Conservation (phyloP, 2,329 filamentous ascomycete species). For the Phialophora chinensis region DNA sequence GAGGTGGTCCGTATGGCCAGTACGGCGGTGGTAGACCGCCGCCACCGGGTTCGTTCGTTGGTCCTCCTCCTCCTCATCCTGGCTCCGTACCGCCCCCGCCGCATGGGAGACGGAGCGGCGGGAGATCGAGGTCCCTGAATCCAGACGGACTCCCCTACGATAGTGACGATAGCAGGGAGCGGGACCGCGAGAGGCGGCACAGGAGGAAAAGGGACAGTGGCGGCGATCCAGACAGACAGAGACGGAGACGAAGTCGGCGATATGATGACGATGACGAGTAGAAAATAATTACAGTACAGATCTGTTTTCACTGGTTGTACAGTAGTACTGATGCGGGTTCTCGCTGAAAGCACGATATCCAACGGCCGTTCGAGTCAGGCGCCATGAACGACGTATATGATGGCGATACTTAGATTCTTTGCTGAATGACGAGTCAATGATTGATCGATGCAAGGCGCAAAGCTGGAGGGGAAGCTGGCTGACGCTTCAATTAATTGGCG, state of each 20-base stretch:
- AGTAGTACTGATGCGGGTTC: too few species aligned
- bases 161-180: constrained; percentile 10
- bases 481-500: too few species aligned
- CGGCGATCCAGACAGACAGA: constrained; percentile 25
- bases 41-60: constrained; percentile 18
- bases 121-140: constrained; percentile 11
- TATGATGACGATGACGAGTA: constrained; percentile 26
- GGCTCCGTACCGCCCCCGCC: background rate
- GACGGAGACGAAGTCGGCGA: constrained; percentile 27
- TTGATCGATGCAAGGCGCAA: too few species aligned
- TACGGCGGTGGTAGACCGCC: background rate
- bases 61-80: constrained; percentile 2
- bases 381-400: too few species aligned
- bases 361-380: too few species aligned
- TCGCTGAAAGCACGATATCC: too few species aligned
- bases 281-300: background rate
- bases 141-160: constrained; percentile 9
- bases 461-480: too few species aligned
- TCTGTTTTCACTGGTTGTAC: background rate
- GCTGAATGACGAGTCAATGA: too few species aligned
- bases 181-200: constrained; percentile 13
- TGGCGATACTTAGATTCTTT: too few species aligned
- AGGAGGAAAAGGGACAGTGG: constrained; percentile 22
- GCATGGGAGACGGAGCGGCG: background rate
- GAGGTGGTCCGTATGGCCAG: constrained; percentile 7